A percentile compares a stretch with the other conserved stretches of the same genome.
phyloP scores from a whole-genome alignment of 2,329 filamentous ascomycete species.

The Penicillium glabrum region DNA sequence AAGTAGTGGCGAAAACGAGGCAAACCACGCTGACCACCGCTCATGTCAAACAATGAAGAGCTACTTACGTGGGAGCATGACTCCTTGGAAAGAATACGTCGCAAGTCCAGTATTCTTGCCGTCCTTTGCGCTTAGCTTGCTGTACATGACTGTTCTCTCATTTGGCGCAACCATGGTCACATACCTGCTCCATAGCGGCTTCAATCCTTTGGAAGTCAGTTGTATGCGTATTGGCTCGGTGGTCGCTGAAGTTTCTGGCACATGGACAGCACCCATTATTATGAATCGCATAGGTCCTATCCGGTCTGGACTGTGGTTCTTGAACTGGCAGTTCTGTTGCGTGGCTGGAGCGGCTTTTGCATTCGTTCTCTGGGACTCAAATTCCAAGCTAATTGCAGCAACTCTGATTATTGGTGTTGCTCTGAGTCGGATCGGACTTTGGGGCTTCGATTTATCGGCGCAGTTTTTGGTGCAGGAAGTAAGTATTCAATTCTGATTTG shows the following conservation, averaged over 20 bases:
- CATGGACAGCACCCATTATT: conserved; percentile 52
- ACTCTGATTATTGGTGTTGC: conserved; percentile 54
- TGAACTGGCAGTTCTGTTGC: conserved; percentile 66
- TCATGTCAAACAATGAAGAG: conserved; percentile 26
- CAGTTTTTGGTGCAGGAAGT: conserved; percentile 65
- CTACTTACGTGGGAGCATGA: conserved; percentile 7
- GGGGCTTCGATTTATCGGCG: conserved; percentile 62
- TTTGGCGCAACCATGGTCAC: conserved; percentile 58
- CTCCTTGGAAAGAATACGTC: conserved; percentile 30
- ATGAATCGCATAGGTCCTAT: conserved; percentile 57
- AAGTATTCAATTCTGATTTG: conserved; percentile 3
- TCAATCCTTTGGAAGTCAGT: conserved; percentile 50
- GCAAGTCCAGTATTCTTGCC: conserved; percentile 39
- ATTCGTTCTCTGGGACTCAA: conserved; percentile 39
- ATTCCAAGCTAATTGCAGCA: conserved; percentile 42
- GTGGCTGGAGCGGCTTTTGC: conserved; percentile 47
- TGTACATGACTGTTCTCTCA: conserved; percentile 57
- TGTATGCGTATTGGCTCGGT: conserved; percentile 49
- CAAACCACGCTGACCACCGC: conserved; percentile 12
- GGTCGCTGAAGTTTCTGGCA: conserved; percentile 55
- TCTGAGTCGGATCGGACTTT: conserved; percentile 60
- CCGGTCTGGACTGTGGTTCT: conserved; percentile 69
- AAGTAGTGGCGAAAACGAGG: background rate
- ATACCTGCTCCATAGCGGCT: conserved; percentile 53
- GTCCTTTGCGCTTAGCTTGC: conserved; percentile 51